These are phyloP conservation scores for Thielaviopsis euricoi DNA, from an alignment of 2,329 filamentous ascomycete species.

Conservation along the genomic window DNA sequence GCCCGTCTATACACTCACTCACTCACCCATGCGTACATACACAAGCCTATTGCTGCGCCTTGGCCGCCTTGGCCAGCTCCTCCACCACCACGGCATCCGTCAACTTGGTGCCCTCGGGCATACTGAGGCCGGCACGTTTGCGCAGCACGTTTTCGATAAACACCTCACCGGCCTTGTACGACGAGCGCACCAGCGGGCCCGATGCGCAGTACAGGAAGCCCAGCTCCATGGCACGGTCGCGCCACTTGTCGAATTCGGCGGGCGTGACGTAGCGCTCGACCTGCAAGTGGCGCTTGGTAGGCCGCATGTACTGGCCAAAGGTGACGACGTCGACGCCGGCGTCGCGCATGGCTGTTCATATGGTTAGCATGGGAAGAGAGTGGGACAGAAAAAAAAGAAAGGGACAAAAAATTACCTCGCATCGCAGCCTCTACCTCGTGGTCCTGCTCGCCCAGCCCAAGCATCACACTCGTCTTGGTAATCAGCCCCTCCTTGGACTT, in stretches of 20 bases:
- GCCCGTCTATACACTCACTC: too few relatives aligned
- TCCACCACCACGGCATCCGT: constrained; percentile 26
- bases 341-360: constrained; percentile 55
- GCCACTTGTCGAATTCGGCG: constrained; percentile 81
- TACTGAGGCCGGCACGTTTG: constrained; percentile 40
- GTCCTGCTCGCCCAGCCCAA: constrained; percentile 85
- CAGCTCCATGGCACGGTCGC: constrained; percentile 75
- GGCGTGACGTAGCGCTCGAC: constrained; percentile 92
- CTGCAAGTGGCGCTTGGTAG: constrained; percentile 93
- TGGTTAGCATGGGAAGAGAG: too few relatives aligned
- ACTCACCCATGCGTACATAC: background rate
- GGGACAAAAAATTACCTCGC: constrained; percentile 31
- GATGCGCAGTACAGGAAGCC: constrained; percentile 95
- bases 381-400: background rate
- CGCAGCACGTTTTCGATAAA: constrained; percentile 97
- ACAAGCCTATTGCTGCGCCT: background rate
- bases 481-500: constrained; percentile 55
- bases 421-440: constrained; percentile 68
- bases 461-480: constrained; percentile 98
- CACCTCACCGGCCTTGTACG: constrained; percentile 94
- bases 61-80: constrained; percentile 14
- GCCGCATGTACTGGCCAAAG: constrained; percentile 99
- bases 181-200: constrained; percentile 81
- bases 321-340: constrained; percentile 85
- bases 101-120: constrained; percentile 18